These are phyloP conservation scores for Berberis vulgaris DNA, from an alignment of 164 flowering plant genomes.

Conservation along the genomic window DNA sequence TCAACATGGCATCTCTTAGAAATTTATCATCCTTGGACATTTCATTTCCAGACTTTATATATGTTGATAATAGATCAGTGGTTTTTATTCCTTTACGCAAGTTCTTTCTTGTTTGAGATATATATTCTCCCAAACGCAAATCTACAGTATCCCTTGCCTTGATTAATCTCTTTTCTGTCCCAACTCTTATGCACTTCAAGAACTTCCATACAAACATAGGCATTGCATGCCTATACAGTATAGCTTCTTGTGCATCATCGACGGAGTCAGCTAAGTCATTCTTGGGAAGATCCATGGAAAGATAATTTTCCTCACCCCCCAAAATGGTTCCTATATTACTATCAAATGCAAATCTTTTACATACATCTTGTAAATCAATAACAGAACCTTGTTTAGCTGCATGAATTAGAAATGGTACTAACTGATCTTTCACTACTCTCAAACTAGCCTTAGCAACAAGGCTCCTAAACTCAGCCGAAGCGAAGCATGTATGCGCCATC, in stretches of 20 bases:
- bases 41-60: neutral
- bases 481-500: neutral
- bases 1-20: neutral
- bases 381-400: neutral
- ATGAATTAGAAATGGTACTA: conserved; percentile 1
- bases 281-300: neutral
- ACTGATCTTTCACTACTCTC: neutral
- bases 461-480: neutral
- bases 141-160: neutral
- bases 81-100: neutral
- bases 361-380: neutral
- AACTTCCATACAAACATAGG: neutral
- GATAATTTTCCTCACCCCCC: neutral
- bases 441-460: neutral
- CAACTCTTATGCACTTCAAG: neutral
- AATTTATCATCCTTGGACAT: neutral
- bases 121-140: neutral
- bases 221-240: neutral
- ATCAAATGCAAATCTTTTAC: conserved; percentile 2
- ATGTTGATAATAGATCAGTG: neutral
- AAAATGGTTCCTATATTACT: neutral
- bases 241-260: neutral
- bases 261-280: neutral
- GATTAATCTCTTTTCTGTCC: neutral
- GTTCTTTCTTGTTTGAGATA: neutral